phyloP scores from a whole-genome alignment of 2,329 filamentous ascomycete species.

The Penicillium sp. region DNA sequence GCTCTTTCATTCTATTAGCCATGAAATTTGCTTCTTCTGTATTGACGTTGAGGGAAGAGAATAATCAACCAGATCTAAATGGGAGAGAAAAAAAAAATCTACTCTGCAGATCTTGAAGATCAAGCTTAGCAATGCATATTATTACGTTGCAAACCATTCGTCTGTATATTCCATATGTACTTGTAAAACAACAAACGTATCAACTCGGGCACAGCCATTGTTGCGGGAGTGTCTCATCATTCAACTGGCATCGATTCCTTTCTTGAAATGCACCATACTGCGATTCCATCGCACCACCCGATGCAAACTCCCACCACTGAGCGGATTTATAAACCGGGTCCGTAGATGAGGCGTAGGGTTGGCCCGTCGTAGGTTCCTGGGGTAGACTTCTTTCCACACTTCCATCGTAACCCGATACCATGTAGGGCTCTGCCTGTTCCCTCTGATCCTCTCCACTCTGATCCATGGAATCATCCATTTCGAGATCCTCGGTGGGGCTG shows the following conservation, averaged over 20 bases:
- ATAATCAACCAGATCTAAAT: neutral
- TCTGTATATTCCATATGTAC: too few relatives aligned
- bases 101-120: neutral
- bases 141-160: too few relatives aligned
- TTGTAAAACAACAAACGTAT: too few relatives aligned
- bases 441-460: slow-evolving; percentile 19
- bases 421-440: slow-evolving; percentile 66
- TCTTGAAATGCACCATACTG: slow-evolving; percentile 37
- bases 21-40: slow-evolving; percentile 1
- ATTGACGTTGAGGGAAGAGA: neutral
- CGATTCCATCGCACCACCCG: slow-evolving; percentile 31
- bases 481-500: slow-evolving; percentile 21
- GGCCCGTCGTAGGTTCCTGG: slow-evolving; percentile 28
- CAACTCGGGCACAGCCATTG: neutral
- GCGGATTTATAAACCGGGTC: slow-evolving; percentile 41
- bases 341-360: slow-evolving; percentile 32
- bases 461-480: slow-evolving; percentile 40
- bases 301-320: slow-evolving; percentile 36
- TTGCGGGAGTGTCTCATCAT: slow-evolving; percentile 12
- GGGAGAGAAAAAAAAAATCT: neutral
- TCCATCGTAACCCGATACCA: slow-evolving; percentile 71
- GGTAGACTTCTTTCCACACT: slow-evolving; percentile 53
- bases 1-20: slow-evolving; percentile 11
- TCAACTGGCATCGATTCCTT: slow-evolving; percentile 22
- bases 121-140: neutral